A percentile compares a stretch with the other conserved stretches of the same genome.
phyloP scores from a whole-genome alignment of 2,329 filamentous ascomycete genomes.

The Tolypocladium nubicola region DNA sequence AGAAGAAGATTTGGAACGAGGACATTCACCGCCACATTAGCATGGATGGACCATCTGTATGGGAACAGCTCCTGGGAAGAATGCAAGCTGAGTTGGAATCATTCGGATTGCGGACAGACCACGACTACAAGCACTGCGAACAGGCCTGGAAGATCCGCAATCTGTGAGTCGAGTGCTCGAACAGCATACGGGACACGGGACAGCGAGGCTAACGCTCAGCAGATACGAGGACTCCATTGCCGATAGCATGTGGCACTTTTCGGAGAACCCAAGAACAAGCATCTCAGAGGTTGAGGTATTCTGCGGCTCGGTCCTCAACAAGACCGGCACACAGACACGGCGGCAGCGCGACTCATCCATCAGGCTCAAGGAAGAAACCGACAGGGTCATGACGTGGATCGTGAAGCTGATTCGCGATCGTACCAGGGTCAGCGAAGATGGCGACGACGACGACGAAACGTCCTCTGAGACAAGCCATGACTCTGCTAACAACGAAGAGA shows the following conservation, averaged over 20 bases:
- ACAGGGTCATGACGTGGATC: constrained; percentile 31
- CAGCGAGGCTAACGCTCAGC: background rate
- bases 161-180: constrained; percentile 28
- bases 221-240: constrained; percentile 36
- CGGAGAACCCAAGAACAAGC: constrained; percentile 31
- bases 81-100: constrained; percentile 10
- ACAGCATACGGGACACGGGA: too few relatives aligned
- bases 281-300: constrained; percentile 44
- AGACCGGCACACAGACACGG: constrained; percentile 33
- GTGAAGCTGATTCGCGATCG: constrained; percentile 19
- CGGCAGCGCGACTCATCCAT: constrained; percentile 41
- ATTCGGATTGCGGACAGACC: constrained; percentile 5
- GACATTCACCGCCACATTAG: constrained; percentile 27
- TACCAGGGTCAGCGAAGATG: background rate
- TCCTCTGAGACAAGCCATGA: background rate
- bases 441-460: constrained; percentile 1
- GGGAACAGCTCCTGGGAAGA: constrained; percentile 26
- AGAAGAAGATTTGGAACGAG: constrained; percentile 51
- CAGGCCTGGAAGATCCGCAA: constrained; percentile 33
- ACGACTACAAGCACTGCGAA: constrained; percentile 23
- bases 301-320: constrained; percentile 44
- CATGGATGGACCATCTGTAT: constrained; percentile 24
- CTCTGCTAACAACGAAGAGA: constrained; percentile 1
- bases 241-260: constrained; percentile 29
- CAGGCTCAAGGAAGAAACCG: constrained; percentile 41